These are phyloP conservation scores for Trichophyton verrucosum DNA, from an alignment of 2,329 filamentous ascomycete species.

Conservation along the genomic window DNA sequence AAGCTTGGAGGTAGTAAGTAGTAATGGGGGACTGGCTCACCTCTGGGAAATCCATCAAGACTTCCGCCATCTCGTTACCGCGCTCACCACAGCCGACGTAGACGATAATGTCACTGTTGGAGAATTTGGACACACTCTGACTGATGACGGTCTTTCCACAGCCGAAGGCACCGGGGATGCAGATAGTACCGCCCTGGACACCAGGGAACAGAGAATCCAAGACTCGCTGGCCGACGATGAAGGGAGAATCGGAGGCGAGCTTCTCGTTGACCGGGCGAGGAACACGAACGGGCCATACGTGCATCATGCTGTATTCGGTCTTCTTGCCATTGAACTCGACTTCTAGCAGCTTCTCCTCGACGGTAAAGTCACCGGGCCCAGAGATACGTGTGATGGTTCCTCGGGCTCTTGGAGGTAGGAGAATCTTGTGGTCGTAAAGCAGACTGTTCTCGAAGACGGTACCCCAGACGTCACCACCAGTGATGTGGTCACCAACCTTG, in stretches of 20 bases:
- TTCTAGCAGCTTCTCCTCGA: conserved; percentile 86
- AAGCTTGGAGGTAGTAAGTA: background rate
- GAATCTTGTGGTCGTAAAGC: conserved; percentile 81
- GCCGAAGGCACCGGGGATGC: conserved; percentile 95
- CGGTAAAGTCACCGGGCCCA: conserved; percentile 81
- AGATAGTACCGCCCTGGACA: conserved; percentile 94
- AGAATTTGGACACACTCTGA: conserved; percentile 98
- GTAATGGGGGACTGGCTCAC: conserved; percentile 22
- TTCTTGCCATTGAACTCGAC: conserved; percentile 96
- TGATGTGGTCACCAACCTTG: conserved; percentile 95
- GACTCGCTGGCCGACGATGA: conserved; percentile 93
- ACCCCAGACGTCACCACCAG: conserved; percentile 92
- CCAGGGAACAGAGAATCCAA: conserved; percentile 91
- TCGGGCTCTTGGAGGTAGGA: conserved; percentile 77
- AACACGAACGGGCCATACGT: conserved; percentile 94
- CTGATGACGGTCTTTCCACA: conserved; percentile 99
- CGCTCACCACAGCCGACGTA: conserved; percentile 92
- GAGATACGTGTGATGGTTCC: conserved; percentile 89
- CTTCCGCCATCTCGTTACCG: conserved; percentile 99
- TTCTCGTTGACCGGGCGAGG: conserved; percentile 88
- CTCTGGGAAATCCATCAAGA: conserved; percentile 98
- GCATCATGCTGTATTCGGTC: conserved; percentile 94
- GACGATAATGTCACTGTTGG: conserved; percentile 97
- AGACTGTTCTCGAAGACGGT: conserved; percentile 93
- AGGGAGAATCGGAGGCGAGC: conserved; percentile 74